These are phyloP conservation scores for Diaporthe aspalathi DNA, from an alignment of 2,329 filamentous ascomycete genomes.

Conservation along the genomic window DNA sequence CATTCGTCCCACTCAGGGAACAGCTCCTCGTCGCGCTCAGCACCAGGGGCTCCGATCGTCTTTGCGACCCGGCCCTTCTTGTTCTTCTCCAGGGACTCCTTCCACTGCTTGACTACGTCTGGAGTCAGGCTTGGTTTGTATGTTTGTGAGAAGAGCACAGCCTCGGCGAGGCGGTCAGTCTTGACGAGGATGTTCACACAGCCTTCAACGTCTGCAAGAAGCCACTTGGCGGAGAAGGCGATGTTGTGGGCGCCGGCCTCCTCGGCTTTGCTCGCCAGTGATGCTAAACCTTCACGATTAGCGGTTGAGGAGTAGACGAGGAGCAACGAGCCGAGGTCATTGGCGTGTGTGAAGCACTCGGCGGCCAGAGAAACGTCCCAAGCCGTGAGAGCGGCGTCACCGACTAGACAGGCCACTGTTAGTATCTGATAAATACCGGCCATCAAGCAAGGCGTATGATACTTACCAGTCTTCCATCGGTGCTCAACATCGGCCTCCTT, in stretches of 20 bases:
- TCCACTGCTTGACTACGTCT: conserved; percentile 81
- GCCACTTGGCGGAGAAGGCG: conserved; percentile 91
- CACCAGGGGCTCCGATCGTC: conserved; percentile 81
- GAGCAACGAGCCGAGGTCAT: conserved; percentile 88
- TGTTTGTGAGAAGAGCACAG: conserved; percentile 92
- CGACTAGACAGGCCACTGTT: conserved; percentile 63
- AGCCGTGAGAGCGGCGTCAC: conserved; percentile 84
- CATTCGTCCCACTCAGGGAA: conserved; percentile 98
- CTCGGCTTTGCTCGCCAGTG: conserved; percentile 79
- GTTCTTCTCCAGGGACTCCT: conserved; percentile 81
- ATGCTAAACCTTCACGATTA: conserved; percentile 78
- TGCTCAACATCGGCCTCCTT: conserved; percentile 88
- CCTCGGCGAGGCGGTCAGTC: conserved; percentile 85
- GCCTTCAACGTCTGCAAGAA: conserved; percentile 82
- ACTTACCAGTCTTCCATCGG: conserved; percentile 85
- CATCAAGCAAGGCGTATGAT: too few species aligned
- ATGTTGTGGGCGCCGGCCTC: conserved; percentile 88
- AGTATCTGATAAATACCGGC: neutral
- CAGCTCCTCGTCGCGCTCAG: conserved; percentile 80
- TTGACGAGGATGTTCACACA: conserved; percentile 83
- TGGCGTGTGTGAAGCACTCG: conserved; percentile 92
- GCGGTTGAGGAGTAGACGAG: conserved; percentile 89
- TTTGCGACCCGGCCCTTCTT: conserved; percentile 89
- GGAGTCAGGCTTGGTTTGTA: conserved; percentile 86
- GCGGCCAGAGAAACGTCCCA: conserved; percentile 92